Evolutionary conservation across 2,329 filamentous ascomycete species (phyloP), one percentile per base, ranked within the genome.

Genomic region (Calonectria honghensis): DNA sequence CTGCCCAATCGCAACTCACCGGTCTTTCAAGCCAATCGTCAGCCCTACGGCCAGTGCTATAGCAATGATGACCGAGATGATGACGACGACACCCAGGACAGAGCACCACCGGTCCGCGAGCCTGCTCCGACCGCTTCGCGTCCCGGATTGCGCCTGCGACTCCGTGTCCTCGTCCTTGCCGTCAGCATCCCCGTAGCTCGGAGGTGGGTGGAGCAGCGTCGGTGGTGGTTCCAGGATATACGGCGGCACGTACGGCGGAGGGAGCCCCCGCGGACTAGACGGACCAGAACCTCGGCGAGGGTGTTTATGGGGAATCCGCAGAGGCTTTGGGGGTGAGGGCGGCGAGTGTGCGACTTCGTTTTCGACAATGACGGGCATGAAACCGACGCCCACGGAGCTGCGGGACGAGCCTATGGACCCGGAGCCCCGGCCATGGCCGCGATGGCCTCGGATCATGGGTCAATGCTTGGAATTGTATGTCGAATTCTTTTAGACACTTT

Each of bases 41-140:
- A 89, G 77, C 0, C 87, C 88, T 37, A 87, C 81, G 0, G 84
- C 83, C 39, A 89, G 71, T 0, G 82, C 87, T 5, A 87, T 80
- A 10, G 84, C 77, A 54, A 86, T 72, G 7, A 82, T 76, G 9
- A 84, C 63, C 16, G 84, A 54, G 4, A 87, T 32, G 11, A 83
- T 70, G 0, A 82, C 50, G 3, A 83, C 68, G 11, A 85, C 57
- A 0, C 78, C 73, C 48, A 86, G 64, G 14, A 86, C 78, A n/a
- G 81, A 85, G 80, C 85, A 85, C 1, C 84, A 77, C 32, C 78
- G 59, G 27, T 67, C 51, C 1, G 70, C 63, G 24, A 65, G 65
- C 50, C 72, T 72, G 68, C 68, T 78, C 20, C 68, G 52, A 9
- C 77, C 35, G 6, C 72, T 71, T 6, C 70, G 73, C 11, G 61